phyloP scores from a whole-genome alignment of 1,139 yeast genomes.

The Tardiomyces blankii region DNA sequence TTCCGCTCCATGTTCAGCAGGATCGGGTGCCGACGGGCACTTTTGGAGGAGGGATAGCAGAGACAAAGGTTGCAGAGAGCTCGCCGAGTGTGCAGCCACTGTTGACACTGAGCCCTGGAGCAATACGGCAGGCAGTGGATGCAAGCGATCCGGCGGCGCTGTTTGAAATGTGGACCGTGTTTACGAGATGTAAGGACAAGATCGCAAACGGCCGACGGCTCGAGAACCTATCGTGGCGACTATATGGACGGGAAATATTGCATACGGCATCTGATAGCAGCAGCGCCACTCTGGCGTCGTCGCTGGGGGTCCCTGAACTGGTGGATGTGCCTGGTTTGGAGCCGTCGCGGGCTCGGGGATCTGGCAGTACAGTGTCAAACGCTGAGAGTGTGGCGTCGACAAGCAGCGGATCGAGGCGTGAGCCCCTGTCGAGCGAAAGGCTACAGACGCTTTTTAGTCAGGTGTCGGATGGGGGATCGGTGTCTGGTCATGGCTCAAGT shows the following conservation, averaged over 20 bases:
- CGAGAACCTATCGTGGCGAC: constrained; percentile 50
- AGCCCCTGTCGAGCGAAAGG: neutral
- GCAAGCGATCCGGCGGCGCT: constrained; percentile 31
- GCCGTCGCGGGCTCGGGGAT: neutral
- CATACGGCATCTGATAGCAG: constrained; percentile 3
- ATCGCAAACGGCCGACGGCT: constrained; percentile 43
- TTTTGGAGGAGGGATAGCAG: no score
- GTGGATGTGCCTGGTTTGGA: neutral
- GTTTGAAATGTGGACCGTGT: constrained; percentile 39
- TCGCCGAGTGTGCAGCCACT: constrained; percentile 9
- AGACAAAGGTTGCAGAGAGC: no score
- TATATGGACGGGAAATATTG: constrained; percentile 39
- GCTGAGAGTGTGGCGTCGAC: neutral
- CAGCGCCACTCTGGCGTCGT: neutral
- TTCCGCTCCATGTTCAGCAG: no score
- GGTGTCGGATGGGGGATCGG: neutral
- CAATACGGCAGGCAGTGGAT: constrained; percentile 23
- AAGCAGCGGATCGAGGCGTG: neutral
- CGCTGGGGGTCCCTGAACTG: neutral
- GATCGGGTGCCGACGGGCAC: no score
- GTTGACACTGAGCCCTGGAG: constrained; percentile 19
- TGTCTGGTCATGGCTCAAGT: no score
- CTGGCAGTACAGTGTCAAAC: neutral
- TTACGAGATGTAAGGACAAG: constrained; percentile 41
- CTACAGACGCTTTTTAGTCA: neutral